These are phyloP conservation scores for Drechmeria coniospora DNA, from an alignment of 2,329 filamentous ascomycete species.

Conservation along the genomic window DNA sequence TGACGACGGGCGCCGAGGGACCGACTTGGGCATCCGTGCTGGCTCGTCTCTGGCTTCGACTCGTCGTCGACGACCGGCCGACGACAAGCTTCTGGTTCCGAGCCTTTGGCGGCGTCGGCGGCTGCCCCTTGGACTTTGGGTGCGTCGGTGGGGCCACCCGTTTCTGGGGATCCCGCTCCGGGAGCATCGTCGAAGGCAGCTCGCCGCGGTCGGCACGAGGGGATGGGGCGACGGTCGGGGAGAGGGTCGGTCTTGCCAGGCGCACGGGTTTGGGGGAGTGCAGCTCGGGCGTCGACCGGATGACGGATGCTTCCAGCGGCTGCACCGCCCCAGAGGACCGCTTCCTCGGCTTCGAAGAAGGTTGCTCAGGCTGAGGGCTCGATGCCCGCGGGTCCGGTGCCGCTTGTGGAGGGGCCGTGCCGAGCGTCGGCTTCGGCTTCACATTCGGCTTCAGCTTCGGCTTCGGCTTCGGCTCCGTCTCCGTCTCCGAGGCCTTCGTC, in stretches of 20 bases:
- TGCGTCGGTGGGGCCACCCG: constrained; percentile 7
- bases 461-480: constrained; percentile 13
- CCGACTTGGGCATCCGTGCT: too few species aligned
- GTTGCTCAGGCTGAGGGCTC: too few species aligned
- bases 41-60: too few species aligned
- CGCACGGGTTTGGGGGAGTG: constrained; percentile 19
- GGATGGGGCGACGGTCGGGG: constrained; percentile 11
- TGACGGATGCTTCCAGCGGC: constrained; percentile 7
- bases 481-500: neutral
- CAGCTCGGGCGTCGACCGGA: constrained; percentile 10
- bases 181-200: too few species aligned
- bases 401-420: neutral
- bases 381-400: too few species aligned
- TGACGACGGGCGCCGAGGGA: too few species aligned
- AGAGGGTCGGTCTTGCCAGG: constrained; percentile 14
- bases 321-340: constrained; percentile 7
- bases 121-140: constrained; percentile 8
- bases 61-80: too few species aligned
- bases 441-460: constrained; percentile 9
- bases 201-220: constrained; percentile 12
- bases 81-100: constrained; percentile 8
- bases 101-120: constrained; percentile 22
- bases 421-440: neutral
- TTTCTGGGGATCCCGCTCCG: constrained; percentile 15
- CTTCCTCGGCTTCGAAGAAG: too few species aligned